Percentiles rank a stretch among this genome's conserved stretches.
Evolutionary conservation across 2,329 filamentous ascomycete species (phyloP).

Genomic region (Aspergillus amoenus): DNA sequence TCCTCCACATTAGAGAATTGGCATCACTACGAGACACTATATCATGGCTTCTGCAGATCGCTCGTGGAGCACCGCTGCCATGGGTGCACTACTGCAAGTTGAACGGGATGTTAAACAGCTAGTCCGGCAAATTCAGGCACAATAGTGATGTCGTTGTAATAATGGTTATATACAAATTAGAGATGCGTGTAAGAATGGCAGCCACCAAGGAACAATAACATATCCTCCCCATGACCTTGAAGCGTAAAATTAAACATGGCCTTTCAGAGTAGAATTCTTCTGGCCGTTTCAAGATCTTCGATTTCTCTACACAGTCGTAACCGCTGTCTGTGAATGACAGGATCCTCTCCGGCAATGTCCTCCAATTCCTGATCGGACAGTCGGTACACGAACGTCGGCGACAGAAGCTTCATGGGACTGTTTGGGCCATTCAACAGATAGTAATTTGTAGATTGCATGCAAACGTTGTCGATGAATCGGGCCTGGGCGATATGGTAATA

Average conservation of each 20-base stretch:
- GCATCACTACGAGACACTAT: conserved; percentile 27
- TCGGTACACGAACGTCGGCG: conserved; percentile 49
- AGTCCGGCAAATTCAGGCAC: background rate
- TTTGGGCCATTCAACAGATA: conserved; percentile 51
- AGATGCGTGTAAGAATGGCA: background rate
- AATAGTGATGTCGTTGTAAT: background rate
- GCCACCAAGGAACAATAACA: background rate
- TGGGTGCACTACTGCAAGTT: conserved; percentile 12
- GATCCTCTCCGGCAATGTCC: conserved; percentile 60
- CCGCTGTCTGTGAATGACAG: conserved; percentile 41
- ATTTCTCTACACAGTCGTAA: conserved; percentile 48
- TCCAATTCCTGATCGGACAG: conserved; percentile 53
- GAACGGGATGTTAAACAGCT: background rate
- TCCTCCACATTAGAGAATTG: conserved; percentile 27
- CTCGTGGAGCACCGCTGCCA: conserved; percentile 30
- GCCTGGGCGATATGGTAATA: conserved; percentile 63
- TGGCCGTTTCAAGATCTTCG: conserved; percentile 43
- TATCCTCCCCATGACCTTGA: background rate
- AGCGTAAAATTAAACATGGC: background rate
- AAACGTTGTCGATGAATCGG: conserved; percentile 64
- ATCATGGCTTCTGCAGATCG: conserved; percentile 33
- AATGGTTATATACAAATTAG: background rate
- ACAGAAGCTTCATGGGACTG: conserved; percentile 56
- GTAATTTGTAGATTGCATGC: conserved; percentile 57
- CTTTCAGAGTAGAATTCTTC: conserved; percentile 26